These are phyloP conservation scores for Hortaea werneckii DNA, from an alignment of 2,329 filamentous ascomycete species.

Conservation along the genomic window DNA sequence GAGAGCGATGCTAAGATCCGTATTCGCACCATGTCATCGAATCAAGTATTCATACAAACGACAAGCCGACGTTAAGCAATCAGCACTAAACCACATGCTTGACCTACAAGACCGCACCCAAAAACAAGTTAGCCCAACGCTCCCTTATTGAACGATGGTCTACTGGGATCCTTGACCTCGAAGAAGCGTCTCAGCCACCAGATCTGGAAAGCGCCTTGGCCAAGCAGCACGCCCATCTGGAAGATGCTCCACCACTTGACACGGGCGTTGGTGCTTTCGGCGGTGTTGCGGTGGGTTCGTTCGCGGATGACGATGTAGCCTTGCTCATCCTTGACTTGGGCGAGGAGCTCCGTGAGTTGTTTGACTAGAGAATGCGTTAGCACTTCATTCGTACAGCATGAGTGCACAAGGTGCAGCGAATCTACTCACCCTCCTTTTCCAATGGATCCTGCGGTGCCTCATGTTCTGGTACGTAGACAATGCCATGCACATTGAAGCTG, in stretches of 20 bases:
- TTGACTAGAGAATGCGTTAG: slow-evolving; percentile 48
- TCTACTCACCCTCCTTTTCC: slow-evolving; percentile 65
- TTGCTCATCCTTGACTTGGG: slow-evolving; percentile 95
- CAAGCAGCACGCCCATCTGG: slow-evolving; percentile 78
- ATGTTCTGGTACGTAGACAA: slow-evolving; percentile 88
- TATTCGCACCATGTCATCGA: no score
- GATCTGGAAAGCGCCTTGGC: slow-evolving; percentile 93
- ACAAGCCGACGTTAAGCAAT: no score
- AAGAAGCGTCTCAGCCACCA: slow-evolving; percentile 96
- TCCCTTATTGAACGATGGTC: slow-evolving; percentile 19
- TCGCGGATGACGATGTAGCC: slow-evolving; percentile 92
- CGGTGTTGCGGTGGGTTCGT: slow-evolving; percentile 93
- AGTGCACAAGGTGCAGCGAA: no score
- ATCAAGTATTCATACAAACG: no score
- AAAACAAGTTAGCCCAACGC: slow-evolving; percentile 18
- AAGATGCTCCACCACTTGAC: slow-evolving; percentile 99
- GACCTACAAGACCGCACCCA: slow-evolving; percentile 20
- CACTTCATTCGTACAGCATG: no score
- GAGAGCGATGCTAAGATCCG: no score
- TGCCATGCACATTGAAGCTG: slow-evolving; percentile 97
- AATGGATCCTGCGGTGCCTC: slow-evolving; percentile 79
- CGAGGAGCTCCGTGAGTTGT: slow-evolving; percentile 71
- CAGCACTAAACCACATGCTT: slow-evolving; percentile 26
- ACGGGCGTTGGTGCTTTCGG: slow-evolving; percentile 91
- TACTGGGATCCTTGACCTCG: slow-evolving; percentile 21